phyloP scores from a whole-genome alignment of 441 rosid genomes.

The Manihot esculenta region DNA sequence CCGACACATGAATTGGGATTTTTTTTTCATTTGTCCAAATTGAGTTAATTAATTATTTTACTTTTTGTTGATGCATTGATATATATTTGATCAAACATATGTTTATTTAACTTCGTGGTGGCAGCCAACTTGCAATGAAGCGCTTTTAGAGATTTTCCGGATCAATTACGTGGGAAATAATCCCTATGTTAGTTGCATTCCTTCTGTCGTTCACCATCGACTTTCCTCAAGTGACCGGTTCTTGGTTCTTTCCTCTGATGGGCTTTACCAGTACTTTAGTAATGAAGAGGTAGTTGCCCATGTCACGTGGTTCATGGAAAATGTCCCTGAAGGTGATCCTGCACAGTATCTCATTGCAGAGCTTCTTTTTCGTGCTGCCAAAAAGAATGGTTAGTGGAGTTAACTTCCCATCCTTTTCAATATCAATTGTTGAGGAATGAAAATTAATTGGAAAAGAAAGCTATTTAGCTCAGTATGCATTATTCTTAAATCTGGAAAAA shows the following conservation, averaged over 20 bases:
- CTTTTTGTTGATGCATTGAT: constrained; percentile 1
- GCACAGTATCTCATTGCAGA: constrained; percentile 94
- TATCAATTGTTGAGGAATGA: constrained; percentile 1
- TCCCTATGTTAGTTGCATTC: constrained; percentile 79
- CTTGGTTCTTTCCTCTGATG: constrained; percentile 90
- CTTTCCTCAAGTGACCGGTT: constrained; percentile 82
- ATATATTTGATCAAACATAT: constrained; percentile 15
- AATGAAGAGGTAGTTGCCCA: constrained; percentile 95
- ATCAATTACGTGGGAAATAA: constrained; percentile 68
- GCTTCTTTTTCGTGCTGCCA: constrained; percentile 92
- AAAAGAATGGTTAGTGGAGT: constrained; percentile 71
- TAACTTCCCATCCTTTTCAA: constrained; percentile 6
- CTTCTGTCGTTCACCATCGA: constrained; percentile 77
- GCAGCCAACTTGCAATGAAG: constrained; percentile 89
- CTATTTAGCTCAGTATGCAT: too few relatives aligned
- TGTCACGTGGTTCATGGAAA: constrained; percentile 97
- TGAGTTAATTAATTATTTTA: constrained; percentile 2
- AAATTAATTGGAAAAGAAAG: not conserved
- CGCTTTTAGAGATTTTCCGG: constrained; percentile 73
- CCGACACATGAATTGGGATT: not conserved
- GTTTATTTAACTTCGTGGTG: constrained; percentile 24
- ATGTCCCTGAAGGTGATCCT: constrained; percentile 94
- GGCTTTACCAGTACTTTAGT: constrained; percentile 91
- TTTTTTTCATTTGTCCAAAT: not conserved
- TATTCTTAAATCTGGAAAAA: not conserved